Conservation (phyloP, 192 early-diverging fungal species). For the Backusella liffmaniae region DNA sequence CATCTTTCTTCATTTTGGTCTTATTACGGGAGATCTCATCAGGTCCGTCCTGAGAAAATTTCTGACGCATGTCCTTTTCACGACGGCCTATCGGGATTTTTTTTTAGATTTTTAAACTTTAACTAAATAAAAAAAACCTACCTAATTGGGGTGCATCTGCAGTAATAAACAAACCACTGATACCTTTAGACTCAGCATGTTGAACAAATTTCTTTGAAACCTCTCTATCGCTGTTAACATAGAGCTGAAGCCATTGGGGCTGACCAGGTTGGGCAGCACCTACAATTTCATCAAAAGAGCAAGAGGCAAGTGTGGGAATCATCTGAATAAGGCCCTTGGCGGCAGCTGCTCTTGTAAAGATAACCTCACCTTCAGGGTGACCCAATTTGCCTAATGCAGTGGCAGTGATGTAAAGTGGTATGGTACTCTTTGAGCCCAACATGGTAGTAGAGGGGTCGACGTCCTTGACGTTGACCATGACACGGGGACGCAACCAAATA, state of each 20-base stretch:
- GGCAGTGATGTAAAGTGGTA: constrained; percentile 77
- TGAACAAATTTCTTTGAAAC: constrained; percentile 65
- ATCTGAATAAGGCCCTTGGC: constrained; percentile 66
- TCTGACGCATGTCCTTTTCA: constrained; percentile 81
- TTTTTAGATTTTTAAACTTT: neutral
- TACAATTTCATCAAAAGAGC: constrained; percentile 64
- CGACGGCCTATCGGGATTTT: constrained; percentile 46
- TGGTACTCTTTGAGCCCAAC: constrained; percentile 51
- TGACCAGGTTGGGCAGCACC: constrained; percentile 41
- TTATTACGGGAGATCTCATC: constrained; percentile 26
- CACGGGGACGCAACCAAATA: constrained; percentile 68
- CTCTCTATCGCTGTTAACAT: constrained; percentile 71
- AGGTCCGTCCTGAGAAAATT: constrained; percentile 50
- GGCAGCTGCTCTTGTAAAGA: constrained; percentile 53
- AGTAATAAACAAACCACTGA: constrained; percentile 80
- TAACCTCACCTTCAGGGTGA: constrained; percentile 73
- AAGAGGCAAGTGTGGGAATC: constrained; percentile 78
- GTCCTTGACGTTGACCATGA: constrained; percentile 70
- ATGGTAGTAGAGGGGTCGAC: constrained; percentile 64
- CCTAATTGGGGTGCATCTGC: constrained; percentile 75
- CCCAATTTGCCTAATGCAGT: constrained; percentile 72
- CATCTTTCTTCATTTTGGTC: constrained; percentile 35
- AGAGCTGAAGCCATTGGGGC: constrained; percentile 77
- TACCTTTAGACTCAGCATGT: constrained; percentile 73
- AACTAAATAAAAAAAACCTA: neutral